These are phyloP conservation scores for Kuraishia molischiana DNA, from an alignment of 805 yeast genomes.

Conservation along the genomic window DNA sequence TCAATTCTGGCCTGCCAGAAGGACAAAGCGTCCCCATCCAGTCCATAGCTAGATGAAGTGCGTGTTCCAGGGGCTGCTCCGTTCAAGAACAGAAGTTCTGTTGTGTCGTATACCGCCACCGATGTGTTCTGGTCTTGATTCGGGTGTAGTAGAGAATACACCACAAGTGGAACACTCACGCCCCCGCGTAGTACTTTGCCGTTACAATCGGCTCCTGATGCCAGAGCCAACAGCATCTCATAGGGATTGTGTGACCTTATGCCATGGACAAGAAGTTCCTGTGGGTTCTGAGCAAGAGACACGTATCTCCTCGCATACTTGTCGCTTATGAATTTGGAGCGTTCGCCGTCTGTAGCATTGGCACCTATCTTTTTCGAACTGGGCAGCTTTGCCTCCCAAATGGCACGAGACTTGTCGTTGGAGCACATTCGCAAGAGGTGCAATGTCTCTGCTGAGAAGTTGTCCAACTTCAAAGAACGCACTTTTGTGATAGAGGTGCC, in stretches of 20 bases:
- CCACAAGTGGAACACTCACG: constrained; percentile 24
- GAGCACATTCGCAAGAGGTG: constrained; percentile 41
- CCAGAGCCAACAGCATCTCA: constrained; percentile 31
- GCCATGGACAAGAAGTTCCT: constrained; percentile 32
- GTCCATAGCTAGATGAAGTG: constrained; percentile 22
- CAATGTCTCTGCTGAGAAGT: constrained; percentile 48
- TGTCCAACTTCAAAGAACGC: constrained; percentile 69
- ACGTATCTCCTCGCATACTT: constrained; percentile 56
- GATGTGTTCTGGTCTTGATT: constrained; percentile 6
- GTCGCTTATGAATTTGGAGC: constrained; percentile 49
- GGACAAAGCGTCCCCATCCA: constrained; percentile 33
- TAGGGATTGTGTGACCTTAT: constrained; percentile 39
- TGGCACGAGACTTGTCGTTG: constrained; percentile 45
- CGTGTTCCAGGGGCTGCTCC: constrained; percentile 37
- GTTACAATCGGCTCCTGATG: constrained; percentile 38
- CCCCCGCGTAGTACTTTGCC: constrained; percentile 22
- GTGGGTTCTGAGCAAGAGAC: constrained; percentile 17
- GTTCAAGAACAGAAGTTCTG: constrained; percentile 50
- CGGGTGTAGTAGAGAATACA: constrained; percentile 39
- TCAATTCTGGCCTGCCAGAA: constrained; percentile 44
- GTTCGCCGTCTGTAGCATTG: constrained; percentile 28
- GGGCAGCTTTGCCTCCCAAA: constrained; percentile 41
- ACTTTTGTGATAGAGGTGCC: constrained; percentile 79
- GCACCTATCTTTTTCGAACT: constrained; percentile 19
- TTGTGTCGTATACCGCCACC: constrained; percentile 31